Evolutionary conservation across 768 basidiomycete genomes (phyloP).

Genomic region (Amanita pseudoporphyria): DNA sequence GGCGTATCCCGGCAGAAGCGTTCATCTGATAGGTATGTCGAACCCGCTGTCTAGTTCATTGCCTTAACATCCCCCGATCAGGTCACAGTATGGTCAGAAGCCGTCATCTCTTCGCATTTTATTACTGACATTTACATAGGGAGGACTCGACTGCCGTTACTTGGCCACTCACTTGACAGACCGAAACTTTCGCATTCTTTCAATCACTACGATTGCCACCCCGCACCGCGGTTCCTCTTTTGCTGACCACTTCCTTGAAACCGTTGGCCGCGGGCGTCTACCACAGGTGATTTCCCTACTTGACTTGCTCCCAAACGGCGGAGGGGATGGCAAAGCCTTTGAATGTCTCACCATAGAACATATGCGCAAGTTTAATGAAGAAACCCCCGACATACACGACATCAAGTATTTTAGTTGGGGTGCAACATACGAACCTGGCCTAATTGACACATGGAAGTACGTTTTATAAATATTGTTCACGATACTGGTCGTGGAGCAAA

Average conservation of each 20-base stretch:
- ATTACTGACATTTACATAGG: slow-evolving; percentile 23
- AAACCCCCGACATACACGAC: slow-evolving; percentile 67
- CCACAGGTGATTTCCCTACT: slow-evolving; percentile 66
- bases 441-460: slow-evolving; percentile 84
- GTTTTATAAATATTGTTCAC: slow-evolving; percentile 13
- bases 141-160: slow-evolving; percentile 90
- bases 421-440: slow-evolving; percentile 77
- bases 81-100: slow-evolving; percentile 64
- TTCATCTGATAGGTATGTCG: slow-evolving; percentile 74
- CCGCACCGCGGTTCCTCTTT: slow-evolving; percentile 93
- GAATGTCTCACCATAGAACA: slow-evolving; percentile 74
- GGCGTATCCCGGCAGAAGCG: slow-evolving; percentile 69
- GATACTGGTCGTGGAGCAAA: slow-evolving; percentile 10
- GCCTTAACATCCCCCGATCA: slow-evolving; percentile 13
- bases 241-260: slow-evolving; percentile 80
- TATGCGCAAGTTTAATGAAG: slow-evolving; percentile 86
- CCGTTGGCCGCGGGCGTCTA: slow-evolving; percentile 58
- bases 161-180: slow-evolving; percentile 71
- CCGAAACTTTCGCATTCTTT: slow-evolving; percentile 72
- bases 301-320: slow-evolving; percentile 81
- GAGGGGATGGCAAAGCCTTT: slow-evolving; percentile 93
- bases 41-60: neutral
- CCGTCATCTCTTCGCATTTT: slow-evolving; percentile 8
- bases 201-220: slow-evolving; percentile 89
- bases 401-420: slow-evolving; percentile 96